Evolutionary conservation across 2,329 filamentous ascomycete species (phyloP), one percentile per base, ranked within the genome.

Genomic region (Trichoderma arundinaceum): DNA sequence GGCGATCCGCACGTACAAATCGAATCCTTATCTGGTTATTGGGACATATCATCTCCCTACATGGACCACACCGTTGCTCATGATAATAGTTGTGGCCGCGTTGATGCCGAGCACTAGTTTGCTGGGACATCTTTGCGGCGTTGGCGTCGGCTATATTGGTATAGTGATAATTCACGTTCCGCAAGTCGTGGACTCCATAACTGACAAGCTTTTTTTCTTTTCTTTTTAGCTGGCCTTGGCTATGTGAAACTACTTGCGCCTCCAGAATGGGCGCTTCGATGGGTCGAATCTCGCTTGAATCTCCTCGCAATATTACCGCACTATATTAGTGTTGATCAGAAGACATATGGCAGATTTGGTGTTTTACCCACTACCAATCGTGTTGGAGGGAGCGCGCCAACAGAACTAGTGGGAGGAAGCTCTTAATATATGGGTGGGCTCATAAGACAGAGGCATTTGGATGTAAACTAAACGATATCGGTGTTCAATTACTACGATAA

Each of bases 281-380:
- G 91, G 88, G 84, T 97, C 64, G 95, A 99, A 79, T 87, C 86
- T 17, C 96, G 94, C 75, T 80, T 98, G 67, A 95, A 96, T 74
- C 83, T 98, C 9, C 83, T 97, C 22, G 91, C 88, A 19, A 85
- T 92, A 66, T 79, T 98, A 32, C 94, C 94, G 51, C 92, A 96
- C 78, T 98, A 97, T 73, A 90, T 98, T 54, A 96, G 92, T 65
- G 89, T 97, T 15, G 94, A 98, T 74, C 94, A 97, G 78, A 97
- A 97, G 83, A 97, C 92, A 6, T 97, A 94, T 73, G 94, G 94
- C 7, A 86, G 94, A 61, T 97, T 96, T 72, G 94, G 94, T 1
- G 91, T 97, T 13, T 81, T 98, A 65, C 94, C 94, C 2, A 84
- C 87, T 1, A 82, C 72, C 46, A 75, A 77, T 63, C 74, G 78